Evolutionary conservation across 2,329 filamentous ascomycete species (phyloP).

Genomic region (Nemania sp.): DNA sequence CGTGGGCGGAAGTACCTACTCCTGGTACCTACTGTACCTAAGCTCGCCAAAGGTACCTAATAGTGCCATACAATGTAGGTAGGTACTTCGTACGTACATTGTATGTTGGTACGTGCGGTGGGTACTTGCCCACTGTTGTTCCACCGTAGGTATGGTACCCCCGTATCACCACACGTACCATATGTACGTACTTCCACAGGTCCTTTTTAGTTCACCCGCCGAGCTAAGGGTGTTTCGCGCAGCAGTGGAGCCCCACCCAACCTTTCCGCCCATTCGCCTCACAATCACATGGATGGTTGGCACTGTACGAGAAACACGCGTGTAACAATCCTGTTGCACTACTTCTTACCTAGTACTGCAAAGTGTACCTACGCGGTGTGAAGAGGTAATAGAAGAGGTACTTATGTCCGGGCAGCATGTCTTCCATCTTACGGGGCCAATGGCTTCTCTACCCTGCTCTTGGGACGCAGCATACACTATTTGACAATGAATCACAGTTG

Average conservation of each 20-base stretch:
- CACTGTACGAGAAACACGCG: conserved; percentile 27
- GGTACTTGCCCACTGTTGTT: too few species aligned
- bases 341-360: not conserved
- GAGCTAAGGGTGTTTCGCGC: conserved; percentile 12
- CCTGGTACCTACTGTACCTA: too few species aligned
- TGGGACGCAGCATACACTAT: too few species aligned
- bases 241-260: not conserved
- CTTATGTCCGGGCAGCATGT: too few species aligned
- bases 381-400: conserved; percentile 4
- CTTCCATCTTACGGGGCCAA: too few species aligned
- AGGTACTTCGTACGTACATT: too few species aligned
- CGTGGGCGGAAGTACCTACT: conserved; percentile 23
- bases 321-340: conserved; percentile 22
- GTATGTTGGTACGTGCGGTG: too few species aligned
- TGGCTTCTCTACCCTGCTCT: too few species aligned
- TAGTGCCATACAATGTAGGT: too few species aligned
- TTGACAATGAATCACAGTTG: too few species aligned
- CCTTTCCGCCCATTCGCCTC: conserved; percentile 16
- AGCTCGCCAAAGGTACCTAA: not conserved
- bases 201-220: conserved; percentile 14
- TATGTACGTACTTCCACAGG: conserved; percentile 13
- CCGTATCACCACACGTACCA: too few species aligned
- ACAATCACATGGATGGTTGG: conserved; percentile 4
- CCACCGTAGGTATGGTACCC: too few species aligned
- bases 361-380: not conserved